phyloP scores from a whole-genome alignment of 768 basidiomycete genomes.

The Boletus edulis region DNA sequence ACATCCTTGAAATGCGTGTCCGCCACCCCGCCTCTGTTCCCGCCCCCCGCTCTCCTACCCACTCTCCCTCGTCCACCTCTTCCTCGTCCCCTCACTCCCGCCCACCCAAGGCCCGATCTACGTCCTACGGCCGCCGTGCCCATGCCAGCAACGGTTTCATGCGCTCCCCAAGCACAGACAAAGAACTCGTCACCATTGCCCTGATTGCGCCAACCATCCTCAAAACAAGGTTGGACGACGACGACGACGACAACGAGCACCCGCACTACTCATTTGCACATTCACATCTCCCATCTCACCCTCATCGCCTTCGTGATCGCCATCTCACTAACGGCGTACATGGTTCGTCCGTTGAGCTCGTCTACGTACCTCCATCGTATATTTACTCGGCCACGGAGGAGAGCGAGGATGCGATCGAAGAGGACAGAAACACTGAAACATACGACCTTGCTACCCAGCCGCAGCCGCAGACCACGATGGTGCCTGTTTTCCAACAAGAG shows the following conservation, averaged over 20 bases:
- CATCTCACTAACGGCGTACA: slow-evolving; percentile 28
- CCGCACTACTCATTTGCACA: slow-evolving; percentile 12
- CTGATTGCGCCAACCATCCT: slow-evolving; percentile 79
- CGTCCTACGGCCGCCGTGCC: slow-evolving; percentile 22
- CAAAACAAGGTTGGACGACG: slow-evolving; percentile 68
- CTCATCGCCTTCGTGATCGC: slow-evolving; percentile 1
- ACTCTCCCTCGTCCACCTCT: slow-evolving; percentile 32
- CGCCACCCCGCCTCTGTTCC: slow-evolving; percentile 22
- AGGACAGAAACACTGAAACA: slow-evolving; percentile 18
- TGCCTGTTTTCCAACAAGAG: not conserved
- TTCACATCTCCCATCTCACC: slow-evolving; percentile 8
- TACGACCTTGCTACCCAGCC: slow-evolving; percentile 16
- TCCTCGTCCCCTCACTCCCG: slow-evolving; percentile 24
- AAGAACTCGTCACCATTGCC: slow-evolving; percentile 66
- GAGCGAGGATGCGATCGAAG: slow-evolving; percentile 18
- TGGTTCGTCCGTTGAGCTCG: slow-evolving; percentile 62
- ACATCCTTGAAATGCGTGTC: slow-evolving; percentile 64
- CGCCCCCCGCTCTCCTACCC: slow-evolving; percentile 37
- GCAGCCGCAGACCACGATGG: slow-evolving; percentile 14
- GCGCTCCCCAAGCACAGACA: slow-evolving; percentile 33
- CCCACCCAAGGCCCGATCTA: slow-evolving; percentile 30
- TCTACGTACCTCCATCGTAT: slow-evolving; percentile 61
- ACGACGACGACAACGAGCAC: slow-evolving; percentile 42
- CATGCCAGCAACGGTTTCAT: slow-evolving; percentile 44
- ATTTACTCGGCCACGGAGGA: slow-evolving; percentile 16